Evolutionary conservation across 2,329 filamentous ascomycete species (phyloP).

Genomic region (Pseudocercospora macadamiae): DNA sequence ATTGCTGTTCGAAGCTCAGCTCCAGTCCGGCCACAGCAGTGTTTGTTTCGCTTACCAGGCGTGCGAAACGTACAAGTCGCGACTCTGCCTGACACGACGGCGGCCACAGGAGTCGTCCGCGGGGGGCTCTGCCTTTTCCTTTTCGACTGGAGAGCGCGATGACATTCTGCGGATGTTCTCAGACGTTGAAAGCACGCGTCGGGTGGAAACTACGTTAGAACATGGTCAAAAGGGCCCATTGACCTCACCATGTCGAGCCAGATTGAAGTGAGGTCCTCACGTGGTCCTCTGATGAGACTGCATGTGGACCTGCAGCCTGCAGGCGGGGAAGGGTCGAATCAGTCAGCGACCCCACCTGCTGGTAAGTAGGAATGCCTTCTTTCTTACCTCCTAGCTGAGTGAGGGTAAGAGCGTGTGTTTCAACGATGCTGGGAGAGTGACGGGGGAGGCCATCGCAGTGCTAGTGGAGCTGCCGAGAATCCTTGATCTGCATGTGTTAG

Average conservation of each 20-base stretch:
- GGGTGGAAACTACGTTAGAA: background rate
- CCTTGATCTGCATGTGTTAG: background rate
- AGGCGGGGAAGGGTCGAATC: background rate
- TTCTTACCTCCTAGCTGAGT: background rate
- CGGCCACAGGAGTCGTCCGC: background rate
- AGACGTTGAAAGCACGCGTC: background rate
- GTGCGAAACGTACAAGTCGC: background rate
- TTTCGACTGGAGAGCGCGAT: constrained; percentile 1
- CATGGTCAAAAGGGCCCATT: background rate
- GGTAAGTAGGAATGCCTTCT: background rate
- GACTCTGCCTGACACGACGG: background rate
- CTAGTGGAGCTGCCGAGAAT: background rate
- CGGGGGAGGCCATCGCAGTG: no score
- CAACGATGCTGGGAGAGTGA: no score
- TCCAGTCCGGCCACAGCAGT: background rate
- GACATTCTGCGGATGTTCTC: background rate
- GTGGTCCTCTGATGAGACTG: background rate
- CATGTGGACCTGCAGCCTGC: background rate
- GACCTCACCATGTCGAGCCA: no score
- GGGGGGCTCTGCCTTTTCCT: background rate
- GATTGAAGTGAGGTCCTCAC: background rate
- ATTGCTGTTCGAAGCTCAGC: constrained; percentile 1
- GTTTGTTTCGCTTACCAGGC: background rate
- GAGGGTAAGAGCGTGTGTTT: background rate
- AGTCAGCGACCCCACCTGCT: constrained; percentile 1